Conservation (phyloP, 2,329 filamentous ascomycete species). For the Diaporthe vaccinii region DNA sequence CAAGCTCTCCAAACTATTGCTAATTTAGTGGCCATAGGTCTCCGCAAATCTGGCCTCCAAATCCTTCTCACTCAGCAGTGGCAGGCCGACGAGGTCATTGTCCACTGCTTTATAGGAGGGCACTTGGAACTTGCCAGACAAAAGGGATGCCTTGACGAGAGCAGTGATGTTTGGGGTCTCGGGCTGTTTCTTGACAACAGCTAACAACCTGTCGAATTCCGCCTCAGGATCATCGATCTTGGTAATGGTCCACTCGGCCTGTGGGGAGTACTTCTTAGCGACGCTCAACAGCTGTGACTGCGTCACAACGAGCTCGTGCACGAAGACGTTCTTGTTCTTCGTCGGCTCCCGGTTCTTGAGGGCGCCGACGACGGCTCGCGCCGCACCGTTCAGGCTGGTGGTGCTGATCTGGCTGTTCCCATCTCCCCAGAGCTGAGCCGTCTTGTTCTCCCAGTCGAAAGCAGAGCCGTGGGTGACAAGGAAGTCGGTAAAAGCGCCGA, state of each 20-base stretch:
- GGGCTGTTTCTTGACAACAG: background rate
- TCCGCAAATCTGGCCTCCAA: background rate
- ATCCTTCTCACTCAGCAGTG: background rate
- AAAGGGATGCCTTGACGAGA: background rate
- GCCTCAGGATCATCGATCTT: background rate
- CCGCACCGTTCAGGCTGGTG: background rate
- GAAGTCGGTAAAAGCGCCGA: constrained; percentile 13
- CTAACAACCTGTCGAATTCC: background rate
- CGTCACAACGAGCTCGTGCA: background rate
- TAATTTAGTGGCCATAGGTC: background rate
- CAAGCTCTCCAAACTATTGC: too few relatives aligned
- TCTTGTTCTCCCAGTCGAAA: constrained; percentile 26
- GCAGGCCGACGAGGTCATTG: background rate
- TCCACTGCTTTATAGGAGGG: background rate
- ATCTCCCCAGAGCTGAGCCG: constrained; percentile 7
- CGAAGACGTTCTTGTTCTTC: background rate
- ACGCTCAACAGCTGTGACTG: background rate
- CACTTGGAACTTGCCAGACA: background rate
- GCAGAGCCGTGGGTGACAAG: background rate
- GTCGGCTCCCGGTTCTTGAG: constrained; percentile 2
- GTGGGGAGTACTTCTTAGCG: background rate
- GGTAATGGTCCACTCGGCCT: constrained; percentile 5
- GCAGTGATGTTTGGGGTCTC: background rate
- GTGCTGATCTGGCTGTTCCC: constrained; percentile 5
- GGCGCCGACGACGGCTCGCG: background rate